phyloP scores from a whole-genome alignment of 208 protist genomes.

The Trypanosoma lewisi region DNA sequence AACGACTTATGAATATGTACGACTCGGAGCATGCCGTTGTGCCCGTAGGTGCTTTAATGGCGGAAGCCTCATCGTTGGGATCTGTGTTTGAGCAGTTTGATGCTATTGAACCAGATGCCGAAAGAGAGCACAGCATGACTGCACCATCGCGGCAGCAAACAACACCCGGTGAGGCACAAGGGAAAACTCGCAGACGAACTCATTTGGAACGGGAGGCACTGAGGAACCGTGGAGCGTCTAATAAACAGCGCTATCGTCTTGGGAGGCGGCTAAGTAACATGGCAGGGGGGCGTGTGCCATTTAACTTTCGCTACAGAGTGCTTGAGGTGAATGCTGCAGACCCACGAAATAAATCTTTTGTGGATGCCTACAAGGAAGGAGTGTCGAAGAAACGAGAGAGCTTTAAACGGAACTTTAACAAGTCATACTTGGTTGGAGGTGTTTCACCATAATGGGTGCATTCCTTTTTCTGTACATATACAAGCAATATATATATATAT shows the following conservation, averaged over 20 bases:
- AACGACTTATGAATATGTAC: slow-evolving; percentile 71
- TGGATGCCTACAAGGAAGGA: slow-evolving; percentile 47
- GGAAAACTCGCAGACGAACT: slow-evolving; percentile 28
- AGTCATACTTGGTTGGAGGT: slow-evolving; percentile 13
- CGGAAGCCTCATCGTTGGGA: slow-evolving; percentile 49
- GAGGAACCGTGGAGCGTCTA: slow-evolving; percentile 63
- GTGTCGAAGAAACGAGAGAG: slow-evolving; percentile 57
- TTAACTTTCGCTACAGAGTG: slow-evolving; percentile 84
- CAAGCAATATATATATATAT: no score
- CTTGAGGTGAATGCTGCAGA: slow-evolving; percentile 81
- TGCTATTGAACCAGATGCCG: slow-evolving; percentile 49
- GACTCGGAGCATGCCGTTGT: slow-evolving; percentile 65
- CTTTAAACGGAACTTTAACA: slow-evolving; percentile 36
- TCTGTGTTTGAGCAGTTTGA: slow-evolving; percentile 77
- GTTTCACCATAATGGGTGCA: background rate
- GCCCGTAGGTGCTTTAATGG: slow-evolving; percentile 63
- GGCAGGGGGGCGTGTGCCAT: slow-evolving; percentile 76
- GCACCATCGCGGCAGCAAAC: slow-evolving; percentile 18
- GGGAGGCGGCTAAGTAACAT: slow-evolving; percentile 66
- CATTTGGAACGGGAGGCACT: slow-evolving; percentile 56
- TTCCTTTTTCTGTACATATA: no score
- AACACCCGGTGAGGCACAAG: background rate
- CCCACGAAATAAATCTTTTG: slow-evolving; percentile 47
- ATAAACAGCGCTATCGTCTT: slow-evolving; percentile 54
- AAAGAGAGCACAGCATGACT: slow-evolving; percentile 16